A percentile compares a stretch with the other conserved stretches of the same genome.
Evolutionary conservation across 768 basidiomycete species (phyloP).

Genomic region (Lactarius vividus): DNA sequence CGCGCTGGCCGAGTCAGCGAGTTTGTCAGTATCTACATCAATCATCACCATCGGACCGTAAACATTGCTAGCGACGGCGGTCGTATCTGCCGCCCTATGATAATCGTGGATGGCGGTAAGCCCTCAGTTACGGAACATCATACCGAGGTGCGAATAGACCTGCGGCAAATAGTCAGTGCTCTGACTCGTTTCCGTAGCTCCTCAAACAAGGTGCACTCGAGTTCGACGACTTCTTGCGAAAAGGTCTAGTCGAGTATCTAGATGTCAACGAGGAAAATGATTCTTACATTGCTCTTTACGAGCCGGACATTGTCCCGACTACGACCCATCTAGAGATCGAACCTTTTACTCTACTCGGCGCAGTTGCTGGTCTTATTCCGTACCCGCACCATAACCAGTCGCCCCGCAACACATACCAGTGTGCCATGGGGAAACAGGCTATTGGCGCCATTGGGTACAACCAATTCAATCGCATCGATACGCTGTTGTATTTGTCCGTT

Average conservation of each 20-base stretch:
- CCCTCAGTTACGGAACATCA: slow-evolving; percentile 80
- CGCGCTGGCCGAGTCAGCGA: slow-evolving; percentile 91
- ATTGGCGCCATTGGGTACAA: slow-evolving; percentile 99
- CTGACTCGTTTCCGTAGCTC: slow-evolving; percentile 45
- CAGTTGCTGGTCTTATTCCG: slow-evolving; percentile 96
- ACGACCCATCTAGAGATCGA: slow-evolving; percentile 99
- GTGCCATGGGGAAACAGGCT: slow-evolving; percentile 99
- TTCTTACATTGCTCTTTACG: slow-evolving; percentile 92
- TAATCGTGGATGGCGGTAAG: slow-evolving; percentile 84
- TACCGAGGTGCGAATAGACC: slow-evolving; percentile 54
- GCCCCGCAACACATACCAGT: slow-evolving; percentile 98
- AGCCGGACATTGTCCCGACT: slow-evolving; percentile 71
- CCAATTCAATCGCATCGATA: slow-evolving; percentile 96
- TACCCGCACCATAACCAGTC: slow-evolving; percentile 99
- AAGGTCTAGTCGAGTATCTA: slow-evolving; percentile 94
- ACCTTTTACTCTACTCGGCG: slow-evolving; percentile 95
- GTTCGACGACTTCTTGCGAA: slow-evolving; percentile 92
- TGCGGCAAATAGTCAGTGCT: neutral
- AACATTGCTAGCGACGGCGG: slow-evolving; percentile 98
- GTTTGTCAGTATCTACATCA: slow-evolving; percentile 95
- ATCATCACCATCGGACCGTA: slow-evolving; percentile 91
- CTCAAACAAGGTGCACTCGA: slow-evolving; percentile 74
- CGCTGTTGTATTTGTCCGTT: slow-evolving; percentile 93
- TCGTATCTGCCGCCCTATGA: slow-evolving; percentile 94
- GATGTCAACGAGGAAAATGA: slow-evolving; percentile 99